Base-by-base conservation (phyloP, 2,329 filamentous ascomycete genomes). In the Hymenoscyphus repandus region DNA sequence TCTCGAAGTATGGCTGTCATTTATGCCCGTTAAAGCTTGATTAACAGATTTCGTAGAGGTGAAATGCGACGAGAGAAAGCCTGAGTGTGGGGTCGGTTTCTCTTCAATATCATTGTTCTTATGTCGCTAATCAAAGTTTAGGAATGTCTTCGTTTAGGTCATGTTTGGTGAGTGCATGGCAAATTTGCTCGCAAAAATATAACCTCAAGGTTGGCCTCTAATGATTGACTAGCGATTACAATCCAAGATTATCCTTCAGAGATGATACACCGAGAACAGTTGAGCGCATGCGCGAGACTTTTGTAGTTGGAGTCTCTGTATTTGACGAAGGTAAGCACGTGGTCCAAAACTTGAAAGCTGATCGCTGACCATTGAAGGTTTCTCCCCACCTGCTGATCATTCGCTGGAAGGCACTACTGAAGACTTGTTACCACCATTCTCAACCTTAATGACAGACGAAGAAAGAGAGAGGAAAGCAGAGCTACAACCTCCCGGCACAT, bases 391-490 rank as follows among this genome's bases (percentile, higher is more conserved):
- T 31, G 31, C n/a, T 2, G 40, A 43, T 9, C 10, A 27, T 18
- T 42, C n/a, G 27, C 13, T 12, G n/a, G 17, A 10, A n/a, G 11
- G 20, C 15, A 60, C 58, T 12, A 53, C 57, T 10, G 62, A 68
- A 18, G 76, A 80, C 59, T 63, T 71, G n/a, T 66, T 82, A 11
- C 78, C 78, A 17, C 74, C 74, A 2, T 82, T 82, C 62, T 64
- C 72, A 31, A 63, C 67, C 12, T 69, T 82, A 48, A 75, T 70
- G 1, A 79, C 70, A 27, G 78, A 82, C 53, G 77, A 80, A 56
- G 79, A 82, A 27, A 69, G 79, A 37, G 79, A 82, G 60, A 71
- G 68, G 51, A 82, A 82, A 60, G 79, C 79, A 13, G 71, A 74
- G 46, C 66, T 66, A 6, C 69, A 69, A 34, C 66, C 64, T 32